Percentiles rank a stretch among this genome's conserved stretches.
These are phyloP conservation scores for Diaporthe humulicola DNA, from an alignment of 2,329 filamentous ascomycete species.

Conservation along the genomic window DNA sequence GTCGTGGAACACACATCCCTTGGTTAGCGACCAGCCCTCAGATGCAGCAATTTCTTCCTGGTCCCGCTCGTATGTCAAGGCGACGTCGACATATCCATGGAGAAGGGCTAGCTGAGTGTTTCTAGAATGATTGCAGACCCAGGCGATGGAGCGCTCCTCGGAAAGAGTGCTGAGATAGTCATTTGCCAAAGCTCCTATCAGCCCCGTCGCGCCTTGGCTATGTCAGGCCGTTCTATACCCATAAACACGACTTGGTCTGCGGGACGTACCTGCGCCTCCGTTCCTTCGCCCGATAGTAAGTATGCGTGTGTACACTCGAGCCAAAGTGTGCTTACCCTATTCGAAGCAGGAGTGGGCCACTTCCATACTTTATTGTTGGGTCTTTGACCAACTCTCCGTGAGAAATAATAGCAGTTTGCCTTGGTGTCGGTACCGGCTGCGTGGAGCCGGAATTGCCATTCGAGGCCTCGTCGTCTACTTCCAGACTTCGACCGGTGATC, in stretches of 20 bases:
- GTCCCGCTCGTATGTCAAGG: conserved; percentile 37
- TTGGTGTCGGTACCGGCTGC: not conserved
- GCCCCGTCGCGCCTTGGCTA: conserved; percentile 29
- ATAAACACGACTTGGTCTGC: not conserved
- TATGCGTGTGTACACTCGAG: not conserved
- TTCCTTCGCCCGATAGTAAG: not conserved
- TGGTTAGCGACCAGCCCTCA: conserved; percentile 37
- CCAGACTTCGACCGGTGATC: no score
- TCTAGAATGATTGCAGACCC: conserved; percentile 38
- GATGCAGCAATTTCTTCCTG: conserved; percentile 34
- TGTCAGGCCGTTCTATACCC: not conserved
- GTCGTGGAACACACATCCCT: conserved; percentile 37
- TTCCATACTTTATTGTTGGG: conserved; percentile 10
- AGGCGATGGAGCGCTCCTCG: conserved; percentile 29
- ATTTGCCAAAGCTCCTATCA: conserved; percentile 32
- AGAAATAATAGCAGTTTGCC: conserved; percentile 22
- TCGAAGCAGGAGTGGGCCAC: conserved; percentile 27
- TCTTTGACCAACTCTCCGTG: conserved; percentile 25
- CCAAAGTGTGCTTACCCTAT: conserved; percentile 7
- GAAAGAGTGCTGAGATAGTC: conserved; percentile 35
- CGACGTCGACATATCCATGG: conserved; percentile 34
- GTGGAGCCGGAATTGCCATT: not conserved
- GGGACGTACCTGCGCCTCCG: conserved; percentile 25
- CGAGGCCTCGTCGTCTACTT: not conserved
- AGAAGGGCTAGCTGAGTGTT: conserved; percentile 38